phyloP scores from a whole-genome alignment of 2,329 filamentous ascomycete species.

The Sordariomycetes sp. region DNA sequence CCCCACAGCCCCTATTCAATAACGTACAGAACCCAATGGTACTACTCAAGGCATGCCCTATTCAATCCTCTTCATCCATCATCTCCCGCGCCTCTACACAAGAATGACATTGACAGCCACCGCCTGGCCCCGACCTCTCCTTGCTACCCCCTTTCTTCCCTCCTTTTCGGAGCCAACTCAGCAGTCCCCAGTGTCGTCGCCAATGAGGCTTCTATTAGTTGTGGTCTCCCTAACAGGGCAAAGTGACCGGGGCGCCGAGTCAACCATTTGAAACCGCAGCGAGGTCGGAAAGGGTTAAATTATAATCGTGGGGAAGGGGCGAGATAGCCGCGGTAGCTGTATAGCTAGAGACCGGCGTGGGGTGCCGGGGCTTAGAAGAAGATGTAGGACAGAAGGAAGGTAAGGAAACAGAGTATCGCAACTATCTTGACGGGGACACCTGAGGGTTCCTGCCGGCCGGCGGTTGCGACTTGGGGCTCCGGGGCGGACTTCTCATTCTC shows the following conservation, averaged over 20 bases:
- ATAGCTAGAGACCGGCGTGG: not conserved
- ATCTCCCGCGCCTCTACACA: not conserved
- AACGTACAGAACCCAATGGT: not conserved
- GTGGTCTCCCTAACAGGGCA: not conserved
- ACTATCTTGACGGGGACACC: conserved; percentile 83
- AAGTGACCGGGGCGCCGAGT: not conserved
- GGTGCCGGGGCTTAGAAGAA: conserved; percentile 60
- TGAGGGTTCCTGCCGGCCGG: conserved; percentile 25
- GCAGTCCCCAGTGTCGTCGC: not conserved
- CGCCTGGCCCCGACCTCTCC: not conserved
- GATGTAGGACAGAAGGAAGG: conserved; percentile 90
- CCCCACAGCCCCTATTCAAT: not conserved
- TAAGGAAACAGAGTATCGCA: conserved; percentile 73
- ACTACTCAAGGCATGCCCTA: not conserved
- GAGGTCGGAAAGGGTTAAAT: not conserved
- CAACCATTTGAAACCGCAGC: not conserved
- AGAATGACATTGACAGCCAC: not conserved
- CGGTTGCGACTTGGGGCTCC: conserved; percentile 19
- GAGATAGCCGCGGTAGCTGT: not conserved
- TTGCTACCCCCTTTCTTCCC: not conserved
- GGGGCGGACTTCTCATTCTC: conserved; percentile 39
- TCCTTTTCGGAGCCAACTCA: not conserved
- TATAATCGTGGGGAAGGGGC: not conserved
- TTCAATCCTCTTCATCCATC: not conserved
- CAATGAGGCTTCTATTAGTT: not conserved